phyloP scores from a whole-genome alignment of 176 grass and related monocot genomes.

The Alopecurus myosuroides region DNA sequence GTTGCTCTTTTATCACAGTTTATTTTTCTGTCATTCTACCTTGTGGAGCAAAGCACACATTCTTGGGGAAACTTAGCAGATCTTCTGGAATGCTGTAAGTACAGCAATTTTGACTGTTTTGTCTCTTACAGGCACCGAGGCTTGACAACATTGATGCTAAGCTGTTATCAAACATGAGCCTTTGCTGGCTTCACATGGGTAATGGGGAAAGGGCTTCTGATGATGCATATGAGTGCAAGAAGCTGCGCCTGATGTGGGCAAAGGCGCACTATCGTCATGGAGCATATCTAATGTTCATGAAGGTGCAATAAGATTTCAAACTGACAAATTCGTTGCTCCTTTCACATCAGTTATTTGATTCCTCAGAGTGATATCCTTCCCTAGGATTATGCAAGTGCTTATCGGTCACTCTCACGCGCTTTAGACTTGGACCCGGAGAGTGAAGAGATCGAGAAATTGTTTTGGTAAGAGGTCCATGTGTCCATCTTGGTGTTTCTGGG shows the following conservation, averaged over 20 bases:
- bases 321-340: not conserved
- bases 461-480: constrained; percentile 16
- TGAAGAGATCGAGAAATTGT: not conserved
- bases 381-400: not conserved
- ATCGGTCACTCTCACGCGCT: not conserved
- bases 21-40: not conserved
- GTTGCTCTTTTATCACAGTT: not conserved
- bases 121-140: constrained; percentile 22
- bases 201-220: constrained; percentile 24
- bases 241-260: constrained; percentile 27
- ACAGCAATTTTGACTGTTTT: not conserved
- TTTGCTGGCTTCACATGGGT: constrained; percentile 42
- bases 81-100: not conserved
- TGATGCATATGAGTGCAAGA: constrained; percentile 19
- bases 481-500: not conserved
- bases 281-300: not conserved
- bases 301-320: not conserved
- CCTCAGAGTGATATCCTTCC: not conserved
- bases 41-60: not conserved
- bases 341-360: not conserved
- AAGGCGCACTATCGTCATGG: constrained; percentile 34
- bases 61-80: not conserved
- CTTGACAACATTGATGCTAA: constrained; percentile 16
- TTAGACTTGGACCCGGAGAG: not conserved
- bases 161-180: constrained; percentile 45